Evolutionary conservation across 305 asterid genomes (phyloP).

Genomic region (Fraxinus velutina): DNA sequence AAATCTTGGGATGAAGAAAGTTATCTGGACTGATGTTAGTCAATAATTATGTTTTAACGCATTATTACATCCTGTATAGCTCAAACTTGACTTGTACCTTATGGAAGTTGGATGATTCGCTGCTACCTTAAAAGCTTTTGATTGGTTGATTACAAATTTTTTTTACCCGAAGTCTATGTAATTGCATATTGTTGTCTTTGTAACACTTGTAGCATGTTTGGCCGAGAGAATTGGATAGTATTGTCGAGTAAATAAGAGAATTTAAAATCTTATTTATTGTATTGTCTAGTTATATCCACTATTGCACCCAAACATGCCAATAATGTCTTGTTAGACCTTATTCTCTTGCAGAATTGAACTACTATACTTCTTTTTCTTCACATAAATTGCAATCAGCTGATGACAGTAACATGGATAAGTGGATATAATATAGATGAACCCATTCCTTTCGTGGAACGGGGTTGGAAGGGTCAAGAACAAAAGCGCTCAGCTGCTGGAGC

Average conservation of each 20-base stretch:
- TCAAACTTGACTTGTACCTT: not conserved
- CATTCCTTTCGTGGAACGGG: slow-evolving; percentile 70
- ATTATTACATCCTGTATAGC: not conserved
- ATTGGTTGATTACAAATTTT: too few species aligned
- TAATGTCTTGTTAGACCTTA: not conserved
- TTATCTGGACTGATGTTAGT: not conserved
- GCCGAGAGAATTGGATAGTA: not conserved
- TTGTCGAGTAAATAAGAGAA: not conserved
- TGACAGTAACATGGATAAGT: slow-evolving; percentile 94
- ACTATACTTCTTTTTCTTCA: not conserved
- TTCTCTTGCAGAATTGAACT: not conserved
- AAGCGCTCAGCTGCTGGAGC: slow-evolving; percentile 71
- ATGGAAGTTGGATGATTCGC: not conserved
- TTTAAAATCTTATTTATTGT: not conserved
- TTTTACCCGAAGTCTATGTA: not conserved
- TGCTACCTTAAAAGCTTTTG: not conserved
- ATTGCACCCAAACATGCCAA: not conserved
- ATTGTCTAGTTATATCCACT: not conserved
- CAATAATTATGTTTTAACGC: not conserved
- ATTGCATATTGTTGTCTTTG: not conserved
- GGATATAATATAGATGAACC: slow-evolving; percentile 81
- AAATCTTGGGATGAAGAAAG: slow-evolving; percentile 45
- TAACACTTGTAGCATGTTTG: not conserved
- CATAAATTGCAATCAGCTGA: slow-evolving; percentile 37
- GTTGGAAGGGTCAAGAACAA: slow-evolving; percentile 37